Percentiles rank a stretch among this genome's conserved stretches.
phyloP scores from a whole-genome alignment of 2,329 filamentous ascomycete species.

The Colletotrichum sp. region DNA sequence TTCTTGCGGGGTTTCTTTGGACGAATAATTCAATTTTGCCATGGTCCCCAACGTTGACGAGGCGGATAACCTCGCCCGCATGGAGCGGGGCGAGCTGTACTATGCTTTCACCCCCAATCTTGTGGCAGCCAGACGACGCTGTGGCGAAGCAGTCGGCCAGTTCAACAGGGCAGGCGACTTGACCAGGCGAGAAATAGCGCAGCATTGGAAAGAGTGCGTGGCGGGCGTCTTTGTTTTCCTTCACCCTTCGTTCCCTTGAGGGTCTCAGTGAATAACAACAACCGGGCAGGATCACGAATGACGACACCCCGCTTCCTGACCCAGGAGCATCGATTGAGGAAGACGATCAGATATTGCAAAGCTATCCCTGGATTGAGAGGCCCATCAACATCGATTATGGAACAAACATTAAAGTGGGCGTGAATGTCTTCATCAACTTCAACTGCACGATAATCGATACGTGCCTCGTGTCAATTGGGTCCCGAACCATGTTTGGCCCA shows the following conservation, averaged over 20 bases:
- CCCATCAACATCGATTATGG: neutral
- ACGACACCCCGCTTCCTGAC: neutral
- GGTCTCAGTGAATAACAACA: neutral
- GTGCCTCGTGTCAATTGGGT: neutral
- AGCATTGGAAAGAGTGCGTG: neutral
- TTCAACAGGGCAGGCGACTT: neutral
- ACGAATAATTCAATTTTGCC: rapidly evolving
- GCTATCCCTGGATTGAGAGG: neutral
- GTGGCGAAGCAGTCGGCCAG: neutral
- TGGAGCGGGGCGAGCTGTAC: neutral
- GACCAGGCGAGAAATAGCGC: neutral
- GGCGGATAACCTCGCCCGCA: neutral
- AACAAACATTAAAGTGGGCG: neutral
- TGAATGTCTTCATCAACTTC: neutral
- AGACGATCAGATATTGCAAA: neutral
- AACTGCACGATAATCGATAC: neutral
- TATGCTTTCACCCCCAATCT: neutral
- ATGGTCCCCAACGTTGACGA: neutral
- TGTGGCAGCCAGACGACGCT: neutral
- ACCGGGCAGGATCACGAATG: neutral
- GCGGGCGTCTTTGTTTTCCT: neutral
- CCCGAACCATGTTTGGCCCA: neutral
- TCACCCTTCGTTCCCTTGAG: neutral
- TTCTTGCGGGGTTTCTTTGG: too few species aligned
- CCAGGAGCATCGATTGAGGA: neutral